phyloP scores from a whole-genome alignment of 495 filamentous ascomycete genomes.

The Trichocladium uniseriatum region DNA sequence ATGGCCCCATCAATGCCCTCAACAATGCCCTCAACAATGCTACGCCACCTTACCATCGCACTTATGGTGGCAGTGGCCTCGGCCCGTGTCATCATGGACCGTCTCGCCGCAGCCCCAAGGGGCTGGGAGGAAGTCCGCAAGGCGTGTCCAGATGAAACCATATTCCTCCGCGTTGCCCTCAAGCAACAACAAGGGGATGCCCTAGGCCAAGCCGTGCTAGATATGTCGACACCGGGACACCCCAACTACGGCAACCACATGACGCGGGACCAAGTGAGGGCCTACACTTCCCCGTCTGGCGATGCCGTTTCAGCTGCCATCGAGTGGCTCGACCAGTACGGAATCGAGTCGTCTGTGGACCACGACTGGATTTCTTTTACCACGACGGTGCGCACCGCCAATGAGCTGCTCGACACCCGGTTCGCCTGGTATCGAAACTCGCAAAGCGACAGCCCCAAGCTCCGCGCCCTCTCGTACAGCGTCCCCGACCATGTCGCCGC shows the following conservation, averaged over 20 bases:
- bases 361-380: slow-evolving; percentile 41
- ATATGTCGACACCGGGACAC: slow-evolving; percentile 48
- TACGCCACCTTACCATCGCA: slow-evolving; percentile 21
- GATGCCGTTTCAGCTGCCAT: slow-evolving; percentile 32
- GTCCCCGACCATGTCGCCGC: slow-evolving; percentile 50
- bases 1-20: too few species aligned
- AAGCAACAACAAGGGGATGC: slow-evolving; percentile 26
- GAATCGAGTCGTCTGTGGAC: slow-evolving; percentile 40
- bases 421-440: slow-evolving; percentile 36
- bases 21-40: slow-evolving; percentile 23
- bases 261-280: slow-evolving; percentile 42
- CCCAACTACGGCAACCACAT: slow-evolving; percentile 49
- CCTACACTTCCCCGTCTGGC: slow-evolving; percentile 42
- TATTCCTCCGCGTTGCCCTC: slow-evolving; percentile 29
- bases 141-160: slow-evolving; percentile 25
- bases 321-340: slow-evolving; percentile 43
- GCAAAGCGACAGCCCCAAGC: slow-evolving; percentile 26
- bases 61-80: slow-evolving; percentile 22
- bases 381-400: slow-evolving; percentile 38
- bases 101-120: slow-evolving; percentile 32
- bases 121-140: slow-evolving; percentile 36
- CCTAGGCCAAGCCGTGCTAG: slow-evolving; percentile 43
- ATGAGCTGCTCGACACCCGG: slow-evolving; percentile 39
- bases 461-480: slow-evolving; percentile 55
- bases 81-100: slow-evolving; percentile 44